These are phyloP conservation scores for Trichophyton verrucosum DNA, from an alignment of 2,329 filamentous ascomycete species.

Conservation along the genomic window DNA sequence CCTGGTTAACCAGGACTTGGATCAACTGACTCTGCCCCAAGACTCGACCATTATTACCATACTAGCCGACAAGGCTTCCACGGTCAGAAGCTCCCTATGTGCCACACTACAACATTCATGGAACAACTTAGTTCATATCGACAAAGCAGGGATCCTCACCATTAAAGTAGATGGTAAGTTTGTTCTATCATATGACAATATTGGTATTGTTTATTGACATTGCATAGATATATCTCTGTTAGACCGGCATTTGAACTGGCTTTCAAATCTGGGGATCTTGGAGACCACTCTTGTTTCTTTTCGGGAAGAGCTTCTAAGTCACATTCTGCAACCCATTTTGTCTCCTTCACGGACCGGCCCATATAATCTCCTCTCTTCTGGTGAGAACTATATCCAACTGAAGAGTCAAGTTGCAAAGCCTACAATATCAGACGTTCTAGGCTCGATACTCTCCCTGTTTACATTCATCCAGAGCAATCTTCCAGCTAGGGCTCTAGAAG, in stretches of 20 bases:
- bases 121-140: constrained; percentile 53
- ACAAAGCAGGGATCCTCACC: constrained; percentile 41
- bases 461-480: constrained; percentile 41
- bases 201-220: neutral
- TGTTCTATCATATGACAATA: neutral
- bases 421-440: constrained; percentile 29
- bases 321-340: constrained; percentile 25
- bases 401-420: constrained; percentile 17
- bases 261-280: constrained; percentile 24
- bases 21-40: constrained; percentile 21
- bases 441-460: constrained; percentile 34
- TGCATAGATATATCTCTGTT: neutral
- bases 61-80: constrained; percentile 51
- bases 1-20: constrained; percentile 22
- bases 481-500: constrained; percentile 36
- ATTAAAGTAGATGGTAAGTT: constrained; percentile 39
- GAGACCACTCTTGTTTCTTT: constrained; percentile 21
- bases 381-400: constrained; percentile 19
- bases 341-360: constrained; percentile 17
- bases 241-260: constrained; percentile 10
- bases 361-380: constrained; percentile 19
- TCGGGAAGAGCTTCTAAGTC: constrained; percentile 21
- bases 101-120: constrained; percentile 59
- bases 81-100: constrained; percentile 54
- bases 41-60: constrained; percentile 38